phyloP scores from a whole-genome alignment of 148 eudicot species.

The Rhododendron molle region DNA sequence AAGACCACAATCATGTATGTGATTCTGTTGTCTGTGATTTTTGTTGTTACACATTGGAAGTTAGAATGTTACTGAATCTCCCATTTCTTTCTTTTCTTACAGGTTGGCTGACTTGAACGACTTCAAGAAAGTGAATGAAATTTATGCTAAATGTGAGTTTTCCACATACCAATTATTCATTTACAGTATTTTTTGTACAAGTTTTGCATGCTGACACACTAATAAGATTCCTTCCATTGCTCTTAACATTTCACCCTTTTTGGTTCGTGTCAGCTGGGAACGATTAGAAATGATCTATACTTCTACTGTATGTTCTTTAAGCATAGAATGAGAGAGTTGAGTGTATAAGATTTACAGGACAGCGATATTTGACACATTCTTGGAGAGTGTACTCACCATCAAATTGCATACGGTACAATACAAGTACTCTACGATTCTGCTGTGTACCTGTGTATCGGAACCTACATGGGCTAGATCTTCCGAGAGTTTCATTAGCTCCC shows the following conservation, averaged over 20 bases:
- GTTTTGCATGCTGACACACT: neutral
- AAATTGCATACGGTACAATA: neutral
- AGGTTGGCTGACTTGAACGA: constrained; percentile 97
- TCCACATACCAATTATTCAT: neutral
- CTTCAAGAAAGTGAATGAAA: constrained; percentile 94
- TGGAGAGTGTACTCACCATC: neutral
- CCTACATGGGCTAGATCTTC: neutral
- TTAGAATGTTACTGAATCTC: constrained; percentile 2
- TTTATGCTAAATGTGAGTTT: constrained; percentile 91
- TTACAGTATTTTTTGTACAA: neutral
- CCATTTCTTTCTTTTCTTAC: constrained; percentile 11
- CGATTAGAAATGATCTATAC: neutral
- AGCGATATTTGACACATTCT: neutral
- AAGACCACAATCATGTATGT: constrained; percentile 92
- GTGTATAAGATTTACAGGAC: neutral
- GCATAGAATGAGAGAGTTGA: neutral
- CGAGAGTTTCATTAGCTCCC: neutral
- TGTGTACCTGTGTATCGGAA: neutral
- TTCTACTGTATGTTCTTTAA: neutral
- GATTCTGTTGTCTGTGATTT: neutral
- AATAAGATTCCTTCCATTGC: neutral
- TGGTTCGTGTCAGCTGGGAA: neutral
- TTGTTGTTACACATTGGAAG: neutral
- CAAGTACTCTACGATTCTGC: neutral
- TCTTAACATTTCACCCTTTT: neutral